Evolutionary conservation across 257 asterid species (phyloP), one percentile per base, ranked within the genome.

Genomic region (Plantago major): DNA sequence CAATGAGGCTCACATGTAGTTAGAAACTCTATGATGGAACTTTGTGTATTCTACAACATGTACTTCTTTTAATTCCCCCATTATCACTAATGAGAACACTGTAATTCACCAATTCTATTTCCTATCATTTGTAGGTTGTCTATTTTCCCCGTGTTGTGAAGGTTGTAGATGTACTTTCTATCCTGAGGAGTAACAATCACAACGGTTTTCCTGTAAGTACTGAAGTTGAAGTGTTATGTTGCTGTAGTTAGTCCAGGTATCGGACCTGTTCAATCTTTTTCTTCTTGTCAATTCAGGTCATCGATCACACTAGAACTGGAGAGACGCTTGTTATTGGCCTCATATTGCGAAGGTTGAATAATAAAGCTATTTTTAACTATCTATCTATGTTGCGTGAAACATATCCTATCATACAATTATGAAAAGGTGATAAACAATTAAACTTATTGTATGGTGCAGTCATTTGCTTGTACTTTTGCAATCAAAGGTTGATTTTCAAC

Each of bases 261-360:
- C 59, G 13, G 67, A 69, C 54, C 44, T 46, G 11, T 18, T 42
- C 56, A 59, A 71, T 71, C 58, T 71, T 57, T 50, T 18, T 17
- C 28, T 50, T 50, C 55, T 33, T 13, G 70, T 46, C 46, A 40
- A 48, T 73, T 54, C 69, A 93, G 99, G 99, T 93, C 72, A 79
- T 93, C 63, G 99, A 89, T 81, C 96, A 87, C 66, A 47, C 90
- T 22, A 74, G 97, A 79, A 83, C 73, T 49, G 99, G 97, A 62
- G 97, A 89, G 73, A 82, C 96, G 10, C 96, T 93, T 65, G 97
- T 93, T 40, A 85, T 93, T 73, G 99, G 99, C 58, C 87, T 93
- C 63, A 78, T 89, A 55, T 73, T 89, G 58, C 86, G 99, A 79
- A 93, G 99, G 99, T 93, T 40, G 19, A 69, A 19, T 69, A 65